Conservation (phyloP, 2,329 filamentous ascomycete species). For the Lasiodiplodia sp. region DNA sequence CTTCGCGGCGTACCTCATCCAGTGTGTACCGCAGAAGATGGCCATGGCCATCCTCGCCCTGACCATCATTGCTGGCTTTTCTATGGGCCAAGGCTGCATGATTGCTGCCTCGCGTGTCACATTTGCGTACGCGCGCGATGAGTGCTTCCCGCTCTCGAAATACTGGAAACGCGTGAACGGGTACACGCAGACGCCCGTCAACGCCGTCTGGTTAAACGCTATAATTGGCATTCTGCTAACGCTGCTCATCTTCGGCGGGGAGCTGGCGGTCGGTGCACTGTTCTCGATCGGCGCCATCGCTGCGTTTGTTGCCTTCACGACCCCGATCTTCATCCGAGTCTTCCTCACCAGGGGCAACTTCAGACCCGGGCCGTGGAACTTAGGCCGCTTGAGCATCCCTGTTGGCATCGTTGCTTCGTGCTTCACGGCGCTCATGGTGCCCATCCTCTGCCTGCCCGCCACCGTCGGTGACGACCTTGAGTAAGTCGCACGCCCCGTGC, state of each 20-base stretch:
- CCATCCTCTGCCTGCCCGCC: conserved; percentile 71
- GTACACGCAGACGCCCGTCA: conserved; percentile 70
- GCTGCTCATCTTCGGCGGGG: conserved; percentile 70
- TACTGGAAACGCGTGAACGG: conserved; percentile 68
- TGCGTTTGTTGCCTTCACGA: conserved; percentile 68
- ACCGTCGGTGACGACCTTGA: conserved; percentile 63
- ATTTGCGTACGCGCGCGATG: conserved; percentile 76
- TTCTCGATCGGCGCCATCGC: conserved; percentile 75
- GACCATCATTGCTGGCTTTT: conserved; percentile 74
- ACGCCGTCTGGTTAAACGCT: conserved; percentile 73
- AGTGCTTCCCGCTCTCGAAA: conserved; percentile 68
- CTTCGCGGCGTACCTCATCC: conserved; percentile 73
- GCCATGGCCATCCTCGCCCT: conserved; percentile 69
- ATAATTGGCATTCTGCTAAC: conserved; percentile 66
- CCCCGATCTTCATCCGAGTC: conserved; percentile 65
- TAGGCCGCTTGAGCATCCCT: conserved; percentile 65
- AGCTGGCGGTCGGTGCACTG: conserved; percentile 69
- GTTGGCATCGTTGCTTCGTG: conserved; percentile 64
- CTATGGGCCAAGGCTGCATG: conserved; percentile 78
- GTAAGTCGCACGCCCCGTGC: conserved; percentile 38
- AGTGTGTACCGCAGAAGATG: conserved; percentile 67
- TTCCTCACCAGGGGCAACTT: conserved; percentile 69
- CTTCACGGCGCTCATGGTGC: conserved; percentile 72
- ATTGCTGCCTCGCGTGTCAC: conserved; percentile 71
- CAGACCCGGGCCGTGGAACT: conserved; percentile 72